Percentiles rank a stretch among this genome's conserved stretches.
phyloP scores from a whole-genome alignment of 805 yeast species.

The Zygotorulaspora sp. region DNA sequence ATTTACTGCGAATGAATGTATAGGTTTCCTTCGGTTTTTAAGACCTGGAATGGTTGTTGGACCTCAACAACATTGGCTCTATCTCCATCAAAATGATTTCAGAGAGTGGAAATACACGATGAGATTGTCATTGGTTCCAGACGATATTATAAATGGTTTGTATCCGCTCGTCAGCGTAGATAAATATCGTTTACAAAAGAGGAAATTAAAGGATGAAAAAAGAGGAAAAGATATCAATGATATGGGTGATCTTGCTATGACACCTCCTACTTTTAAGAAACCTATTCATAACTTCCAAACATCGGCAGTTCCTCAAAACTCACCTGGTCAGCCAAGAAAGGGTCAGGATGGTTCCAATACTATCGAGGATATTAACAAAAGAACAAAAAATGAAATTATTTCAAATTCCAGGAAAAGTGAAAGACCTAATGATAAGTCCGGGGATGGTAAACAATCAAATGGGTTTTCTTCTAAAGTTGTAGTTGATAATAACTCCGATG shows the following conservation, averaged over 20 bases:
- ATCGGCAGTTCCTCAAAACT: constrained; percentile 69
- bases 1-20: constrained; percentile 94
- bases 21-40: constrained; percentile 91
- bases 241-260: constrained; percentile 25
- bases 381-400: constrained; percentile 12
- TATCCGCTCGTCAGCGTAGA: constrained; percentile 59
- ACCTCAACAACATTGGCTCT: constrained; percentile 98
- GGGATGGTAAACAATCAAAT: constrained; percentile 14
- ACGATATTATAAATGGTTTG: constrained; percentile 62
- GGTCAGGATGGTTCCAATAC: constrained; percentile 33
- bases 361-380: constrained; percentile 33
- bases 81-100: constrained; percentile 91
- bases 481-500: constrained; percentile 25
- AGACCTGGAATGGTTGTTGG: constrained; percentile 99
- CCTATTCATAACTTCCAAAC: constrained; percentile 32
- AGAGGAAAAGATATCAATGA: constrained; percentile 27
- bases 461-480: constrained; percentile 10
- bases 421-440: constrained; percentile 12
- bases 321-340: constrained; percentile 97
- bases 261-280: constrained; percentile 37
- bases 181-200: constrained; percentile 52
- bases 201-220: constrained; percentile 29
- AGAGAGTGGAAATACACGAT: constrained; percentile 94
- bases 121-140: constrained; percentile 67
- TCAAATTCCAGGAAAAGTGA: constrained; percentile 14